Percentiles rank a stretch among this genome's conserved stretches.
phyloP scores from a whole-genome alignment of 768 basidiomycete genomes.

The Mrakia blollopis region DNA sequence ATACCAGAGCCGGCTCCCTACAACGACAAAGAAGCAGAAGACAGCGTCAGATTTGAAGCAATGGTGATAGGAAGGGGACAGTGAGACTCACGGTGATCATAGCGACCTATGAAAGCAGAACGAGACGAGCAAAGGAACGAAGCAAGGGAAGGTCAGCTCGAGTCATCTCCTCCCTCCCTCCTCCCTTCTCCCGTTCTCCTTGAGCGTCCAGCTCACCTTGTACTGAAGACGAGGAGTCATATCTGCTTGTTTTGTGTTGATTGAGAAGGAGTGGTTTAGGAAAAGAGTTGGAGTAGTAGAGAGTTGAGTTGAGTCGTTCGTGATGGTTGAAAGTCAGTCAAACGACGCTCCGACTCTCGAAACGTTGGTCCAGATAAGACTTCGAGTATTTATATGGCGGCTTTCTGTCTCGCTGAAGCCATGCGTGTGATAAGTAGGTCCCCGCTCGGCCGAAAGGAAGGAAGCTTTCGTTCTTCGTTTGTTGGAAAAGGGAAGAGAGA shows the following conservation, averaged over 20 bases:
- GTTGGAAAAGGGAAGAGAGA: not conserved
- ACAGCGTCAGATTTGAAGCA: not conserved
- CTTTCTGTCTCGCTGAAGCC: not conserved
- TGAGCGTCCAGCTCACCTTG: conserved; percentile 14
- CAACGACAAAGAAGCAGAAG: not conserved
- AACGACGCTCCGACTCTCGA: no score
- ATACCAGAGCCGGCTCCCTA: conserved; percentile 55
- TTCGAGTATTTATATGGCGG: not conserved
- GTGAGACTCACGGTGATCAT: conserved; percentile 24
- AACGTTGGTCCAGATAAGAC: conserved; percentile 1
- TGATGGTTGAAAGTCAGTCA: not conserved
- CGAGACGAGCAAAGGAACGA: not conserved
- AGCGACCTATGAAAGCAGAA: conserved; percentile 3
- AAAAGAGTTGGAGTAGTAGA: not conserved
- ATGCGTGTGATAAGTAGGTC: no score
- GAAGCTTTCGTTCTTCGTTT: not conserved
- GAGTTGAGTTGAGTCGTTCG: no score
- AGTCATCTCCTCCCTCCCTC: not conserved
- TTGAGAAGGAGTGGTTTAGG: not conserved
- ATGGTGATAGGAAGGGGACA: not conserved
- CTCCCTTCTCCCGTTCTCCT: not conserved
- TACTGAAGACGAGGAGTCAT: conserved; percentile 21
- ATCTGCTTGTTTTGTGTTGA: not conserved
- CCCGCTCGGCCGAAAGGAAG: conserved; percentile 3
- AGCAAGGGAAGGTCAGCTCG: not conserved